phyloP scores from a whole-genome alignment of 2,329 filamentous ascomycete genomes.

The Pyrenochaeta sp. region DNA sequence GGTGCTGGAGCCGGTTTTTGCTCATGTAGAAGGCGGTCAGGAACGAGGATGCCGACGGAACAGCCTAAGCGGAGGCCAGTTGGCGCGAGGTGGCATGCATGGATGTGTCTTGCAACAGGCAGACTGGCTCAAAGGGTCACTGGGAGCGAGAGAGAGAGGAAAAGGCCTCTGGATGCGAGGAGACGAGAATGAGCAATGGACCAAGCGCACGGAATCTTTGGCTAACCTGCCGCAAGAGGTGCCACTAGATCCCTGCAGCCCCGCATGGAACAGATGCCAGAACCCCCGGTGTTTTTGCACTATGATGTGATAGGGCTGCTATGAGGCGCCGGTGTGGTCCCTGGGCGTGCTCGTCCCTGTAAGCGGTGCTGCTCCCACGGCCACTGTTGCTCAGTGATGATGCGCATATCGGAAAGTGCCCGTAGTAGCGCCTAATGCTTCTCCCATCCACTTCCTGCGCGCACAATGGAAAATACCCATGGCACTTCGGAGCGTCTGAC shows the following conservation, averaged over 20 bases:
- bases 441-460: background rate
- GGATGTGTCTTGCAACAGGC: background rate
- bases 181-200: conserved; percentile 25
- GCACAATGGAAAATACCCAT: conserved; percentile 6
- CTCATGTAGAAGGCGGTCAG: conserved; percentile 17
- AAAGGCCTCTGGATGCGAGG: conserved; percentile 13
- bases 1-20: conserved; percentile 16
- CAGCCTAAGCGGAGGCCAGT: background rate
- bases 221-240: conserved; percentile 8
- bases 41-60: background rate
- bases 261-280: conserved; percentile 6
- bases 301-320: conserved; percentile 11
- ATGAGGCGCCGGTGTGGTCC: background rate
- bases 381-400: conserved; percentile 1
- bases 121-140: background rate
- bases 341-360: background rate
- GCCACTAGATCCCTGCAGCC: conserved; percentile 19
- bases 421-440: background rate
- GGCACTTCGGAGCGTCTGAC: conserved; percentile 11
- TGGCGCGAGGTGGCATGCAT: background rate
- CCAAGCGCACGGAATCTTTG: conserved; percentile 9
- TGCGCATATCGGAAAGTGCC: conserved; percentile 6
- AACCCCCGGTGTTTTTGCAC: background rate
- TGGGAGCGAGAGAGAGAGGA: background rate
- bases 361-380: too few relatives aligned